These are phyloP conservation scores for Pseudohyphozyma bogoriensis DNA, from an alignment of 768 basidiomycete genomes.

Conservation along the genomic window DNA sequence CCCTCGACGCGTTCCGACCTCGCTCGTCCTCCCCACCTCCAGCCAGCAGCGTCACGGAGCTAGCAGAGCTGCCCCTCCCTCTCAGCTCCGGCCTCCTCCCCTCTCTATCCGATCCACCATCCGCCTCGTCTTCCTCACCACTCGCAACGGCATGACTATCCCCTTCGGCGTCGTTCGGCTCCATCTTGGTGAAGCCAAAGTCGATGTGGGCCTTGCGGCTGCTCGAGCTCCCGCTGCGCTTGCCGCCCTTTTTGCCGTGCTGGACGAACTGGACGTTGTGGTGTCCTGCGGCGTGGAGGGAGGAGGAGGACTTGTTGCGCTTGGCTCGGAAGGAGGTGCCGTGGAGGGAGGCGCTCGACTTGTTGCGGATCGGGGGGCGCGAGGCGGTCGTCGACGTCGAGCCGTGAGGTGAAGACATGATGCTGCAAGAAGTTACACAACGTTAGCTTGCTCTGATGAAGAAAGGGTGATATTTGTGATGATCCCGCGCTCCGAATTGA, in stretches of 20 bases:
- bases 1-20: background rate
- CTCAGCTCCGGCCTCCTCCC: background rate
- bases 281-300: slow-evolving; percentile 13
- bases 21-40: background rate
- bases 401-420: too few relatives aligned
- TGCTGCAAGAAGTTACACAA: too few relatives aligned
- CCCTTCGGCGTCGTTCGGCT: background rate
- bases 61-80: slow-evolving; percentile 13
- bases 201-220: slow-evolving; percentile 9
- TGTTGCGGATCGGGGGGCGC: slow-evolving; percentile 12
- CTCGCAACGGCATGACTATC: background rate
- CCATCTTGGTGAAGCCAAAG: slow-evolving; percentile 24
- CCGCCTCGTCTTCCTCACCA: background rate
- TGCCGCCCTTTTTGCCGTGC: background rate
- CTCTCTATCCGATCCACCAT: background rate
- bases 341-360: slow-evolving; percentile 18
- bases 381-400: too few relatives aligned
- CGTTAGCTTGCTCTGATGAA: too few relatives aligned
- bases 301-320: slow-evolving; percentile 21
- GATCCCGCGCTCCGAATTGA: too few relatives aligned
- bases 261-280: slow-evolving; percentile 20
- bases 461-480: too few relatives aligned
- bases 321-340: slow-evolving; percentile 6
- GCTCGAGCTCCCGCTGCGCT: background rate
- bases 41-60: slow-evolving; percentile 8